These are phyloP conservation scores for Botryococcus braunii DNA, from an alignment of 163 green algal species.

Conservation along the genomic window DNA sequence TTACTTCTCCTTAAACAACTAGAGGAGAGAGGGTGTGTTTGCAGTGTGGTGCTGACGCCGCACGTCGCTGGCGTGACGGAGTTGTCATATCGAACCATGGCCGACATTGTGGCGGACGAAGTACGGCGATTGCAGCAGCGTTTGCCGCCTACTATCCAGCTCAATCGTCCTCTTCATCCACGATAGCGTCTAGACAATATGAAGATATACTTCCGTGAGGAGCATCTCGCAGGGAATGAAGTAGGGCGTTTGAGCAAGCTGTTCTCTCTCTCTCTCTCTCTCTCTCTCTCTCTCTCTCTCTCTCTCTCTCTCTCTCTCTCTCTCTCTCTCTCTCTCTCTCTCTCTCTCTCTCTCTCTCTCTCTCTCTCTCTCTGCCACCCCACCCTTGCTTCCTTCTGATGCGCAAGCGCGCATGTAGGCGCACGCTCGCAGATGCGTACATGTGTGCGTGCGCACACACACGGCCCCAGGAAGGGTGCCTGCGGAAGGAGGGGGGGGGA, in stretches of 20 bases:
- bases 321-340: background rate
- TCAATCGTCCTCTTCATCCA: too few relatives aligned
- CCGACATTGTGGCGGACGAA: constrained; percentile 34
- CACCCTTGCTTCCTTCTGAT: too few relatives aligned
- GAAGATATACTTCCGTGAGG: too few relatives aligned
- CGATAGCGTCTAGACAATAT: too few relatives aligned
- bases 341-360: too few relatives aligned
- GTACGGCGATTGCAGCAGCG: constrained; percentile 18
- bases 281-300: background rate
- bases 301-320: background rate
- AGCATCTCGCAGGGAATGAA: background rate
- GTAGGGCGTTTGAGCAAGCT: background rate
- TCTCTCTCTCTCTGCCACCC: too few relatives aligned
- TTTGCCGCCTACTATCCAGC: constrained; percentile 6
- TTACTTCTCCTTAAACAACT: background rate
- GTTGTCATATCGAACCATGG: constrained; percentile 48
- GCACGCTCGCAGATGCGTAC: too few relatives aligned
- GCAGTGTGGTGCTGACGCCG: constrained; percentile 37
- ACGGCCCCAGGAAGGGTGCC: too few relatives aligned
- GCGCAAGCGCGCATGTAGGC: too few relatives aligned
- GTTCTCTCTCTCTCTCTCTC: background rate
- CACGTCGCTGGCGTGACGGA: constrained; percentile 54
- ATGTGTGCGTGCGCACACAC: too few relatives aligned
- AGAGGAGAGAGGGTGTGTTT: background rate
- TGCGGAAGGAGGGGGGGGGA: too few relatives aligned